These are phyloP conservation scores for Colletotrichum graminicola DNA, from an alignment of 2,329 filamentous ascomycete genomes.

Conservation along the genomic window DNA sequence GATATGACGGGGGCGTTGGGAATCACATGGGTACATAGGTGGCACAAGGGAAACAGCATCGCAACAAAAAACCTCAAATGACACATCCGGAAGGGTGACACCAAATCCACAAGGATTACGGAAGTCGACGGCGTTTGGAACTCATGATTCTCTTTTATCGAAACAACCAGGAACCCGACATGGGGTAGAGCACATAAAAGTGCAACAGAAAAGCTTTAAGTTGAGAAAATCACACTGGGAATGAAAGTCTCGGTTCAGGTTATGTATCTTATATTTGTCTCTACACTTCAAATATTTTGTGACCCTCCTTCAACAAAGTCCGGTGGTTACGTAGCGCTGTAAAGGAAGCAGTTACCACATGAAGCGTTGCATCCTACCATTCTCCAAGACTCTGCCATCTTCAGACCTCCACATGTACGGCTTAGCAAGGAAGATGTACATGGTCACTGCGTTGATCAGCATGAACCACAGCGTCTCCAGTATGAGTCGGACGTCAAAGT, in stretches of 20 bases:
- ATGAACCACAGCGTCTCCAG: conserved; percentile 79
- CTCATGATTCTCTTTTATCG: conserved; percentile 11
- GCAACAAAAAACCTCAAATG: conserved; percentile 17
- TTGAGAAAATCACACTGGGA: conserved; percentile 1
- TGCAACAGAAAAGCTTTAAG: conserved; percentile 25
- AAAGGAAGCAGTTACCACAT: conserved; percentile 72
- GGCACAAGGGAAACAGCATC: conserved; percentile 24
- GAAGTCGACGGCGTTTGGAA: conserved; percentile 28
- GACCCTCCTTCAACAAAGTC: not conserved
- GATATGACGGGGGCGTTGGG: not conserved
- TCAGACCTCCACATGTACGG: conserved; percentile 75
- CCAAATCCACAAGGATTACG: conserved; percentile 13
- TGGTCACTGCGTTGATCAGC: conserved; percentile 73
- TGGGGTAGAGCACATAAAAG: conserved; percentile 33
- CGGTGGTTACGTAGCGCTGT: too few species aligned
- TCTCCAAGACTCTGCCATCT: conserved; percentile 65
- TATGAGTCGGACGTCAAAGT: conserved; percentile 61
- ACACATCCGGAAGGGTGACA: conserved; percentile 7
- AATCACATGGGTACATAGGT: conserved; percentile 23
- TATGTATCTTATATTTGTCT: not conserved
- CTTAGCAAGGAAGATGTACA: conserved; percentile 77
- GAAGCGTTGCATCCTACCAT: conserved; percentile 76
- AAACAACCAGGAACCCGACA: conserved; percentile 11
- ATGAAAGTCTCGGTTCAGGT: not conserved
- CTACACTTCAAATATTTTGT: not conserved